These are phyloP conservation scores for Monosporascus sp. DNA, from an alignment of 2,329 filamentous ascomycete genomes.

Conservation along the genomic window DNA sequence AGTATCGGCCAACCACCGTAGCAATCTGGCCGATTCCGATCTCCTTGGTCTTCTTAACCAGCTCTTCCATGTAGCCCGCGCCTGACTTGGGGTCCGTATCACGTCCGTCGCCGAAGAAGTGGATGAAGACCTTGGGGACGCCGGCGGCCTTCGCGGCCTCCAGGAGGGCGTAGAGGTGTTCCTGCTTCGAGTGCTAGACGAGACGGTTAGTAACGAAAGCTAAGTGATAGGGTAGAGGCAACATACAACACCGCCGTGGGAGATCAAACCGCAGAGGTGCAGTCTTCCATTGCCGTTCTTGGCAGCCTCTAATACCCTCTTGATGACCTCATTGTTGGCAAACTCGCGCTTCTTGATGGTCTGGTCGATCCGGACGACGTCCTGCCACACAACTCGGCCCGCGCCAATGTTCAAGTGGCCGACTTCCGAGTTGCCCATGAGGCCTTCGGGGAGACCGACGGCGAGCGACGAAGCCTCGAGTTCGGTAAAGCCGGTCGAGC, in stretches of 20 bases:
- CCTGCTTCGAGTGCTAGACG: constrained; percentile 80
- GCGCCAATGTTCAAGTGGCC: constrained; percentile 98
- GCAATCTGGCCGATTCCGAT: constrained; percentile 82
- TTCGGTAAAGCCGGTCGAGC: constrained; percentile 78
- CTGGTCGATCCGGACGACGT: constrained; percentile 92
- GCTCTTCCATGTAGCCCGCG: constrained; percentile 78
- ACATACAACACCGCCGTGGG: constrained; percentile 82
- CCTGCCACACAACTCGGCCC: constrained; percentile 96
- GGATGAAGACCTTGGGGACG: constrained; percentile 90
- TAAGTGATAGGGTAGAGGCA: not conserved
- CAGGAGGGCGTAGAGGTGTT: constrained; percentile 82
- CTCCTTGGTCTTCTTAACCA: constrained; percentile 76
- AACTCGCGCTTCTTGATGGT: constrained; percentile 82
- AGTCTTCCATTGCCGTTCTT: constrained; percentile 87
- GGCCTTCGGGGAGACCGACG: constrained; percentile 88
- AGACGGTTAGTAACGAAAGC: constrained; percentile 8
- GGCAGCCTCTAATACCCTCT: constrained; percentile 68
- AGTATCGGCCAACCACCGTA: constrained; percentile 93
- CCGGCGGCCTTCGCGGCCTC: constrained; percentile 83
- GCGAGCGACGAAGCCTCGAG: constrained; percentile 94
- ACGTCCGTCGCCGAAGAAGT: constrained; percentile 98
- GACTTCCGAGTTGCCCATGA: constrained; percentile 99
- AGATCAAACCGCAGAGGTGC: constrained; percentile 87
- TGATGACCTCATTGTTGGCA: constrained; percentile 69
- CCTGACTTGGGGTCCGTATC: constrained; percentile 97